A percentile compares a stretch with the other conserved stretches of the same genome.
Conservation (phyloP, 805 yeast species). For the Starmerella sirachaensis region DNA sequence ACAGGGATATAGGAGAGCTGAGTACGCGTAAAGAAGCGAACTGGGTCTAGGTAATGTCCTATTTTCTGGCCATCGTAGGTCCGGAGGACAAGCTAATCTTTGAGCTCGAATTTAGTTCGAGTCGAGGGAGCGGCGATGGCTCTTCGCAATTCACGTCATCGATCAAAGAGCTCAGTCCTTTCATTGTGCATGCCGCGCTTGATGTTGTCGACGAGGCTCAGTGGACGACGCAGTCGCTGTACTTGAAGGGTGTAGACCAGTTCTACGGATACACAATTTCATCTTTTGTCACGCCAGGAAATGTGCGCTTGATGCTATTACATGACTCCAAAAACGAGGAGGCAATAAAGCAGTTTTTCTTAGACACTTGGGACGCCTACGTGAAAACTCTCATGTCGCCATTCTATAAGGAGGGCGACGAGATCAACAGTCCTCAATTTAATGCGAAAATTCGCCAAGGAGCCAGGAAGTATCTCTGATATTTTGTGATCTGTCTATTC, state of each 20-base stretch:
- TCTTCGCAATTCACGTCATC: constrained; percentile 49
- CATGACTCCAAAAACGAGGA: constrained; percentile 59
- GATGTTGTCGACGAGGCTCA: constrained; percentile 88
- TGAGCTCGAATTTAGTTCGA: constrained; percentile 74
- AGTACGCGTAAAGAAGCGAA: too few relatives aligned
- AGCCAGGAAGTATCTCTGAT: constrained; percentile 63
- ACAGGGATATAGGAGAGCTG: too few relatives aligned
- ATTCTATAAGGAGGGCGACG: constrained; percentile 65
- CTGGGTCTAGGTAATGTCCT: too few relatives aligned
- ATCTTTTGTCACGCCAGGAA: constrained; percentile 80
- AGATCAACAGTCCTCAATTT: constrained; percentile 61
- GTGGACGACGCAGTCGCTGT: constrained; percentile 56
- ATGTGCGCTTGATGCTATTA: constrained; percentile 63
- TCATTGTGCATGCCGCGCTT: constrained; percentile 73
- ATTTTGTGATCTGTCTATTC: too few relatives aligned
- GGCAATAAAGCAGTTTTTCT: constrained; percentile 67
- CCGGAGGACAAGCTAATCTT: constrained; percentile 76
- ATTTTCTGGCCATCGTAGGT: constrained; percentile 80
- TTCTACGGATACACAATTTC: constrained; percentile 75
- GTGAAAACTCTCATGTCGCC: constrained; percentile 79
- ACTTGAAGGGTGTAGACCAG: constrained; percentile 68
- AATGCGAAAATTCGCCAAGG: constrained; percentile 59
- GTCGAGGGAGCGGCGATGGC: constrained; percentile 57
- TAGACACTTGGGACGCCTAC: constrained; percentile 76
- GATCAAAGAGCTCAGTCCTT: constrained; percentile 71